Percentiles rank a stretch among this genome's conserved stretches.
Evolutionary conservation across 805 yeast species (phyloP).

Genomic region (Pichia heedii): DNA sequence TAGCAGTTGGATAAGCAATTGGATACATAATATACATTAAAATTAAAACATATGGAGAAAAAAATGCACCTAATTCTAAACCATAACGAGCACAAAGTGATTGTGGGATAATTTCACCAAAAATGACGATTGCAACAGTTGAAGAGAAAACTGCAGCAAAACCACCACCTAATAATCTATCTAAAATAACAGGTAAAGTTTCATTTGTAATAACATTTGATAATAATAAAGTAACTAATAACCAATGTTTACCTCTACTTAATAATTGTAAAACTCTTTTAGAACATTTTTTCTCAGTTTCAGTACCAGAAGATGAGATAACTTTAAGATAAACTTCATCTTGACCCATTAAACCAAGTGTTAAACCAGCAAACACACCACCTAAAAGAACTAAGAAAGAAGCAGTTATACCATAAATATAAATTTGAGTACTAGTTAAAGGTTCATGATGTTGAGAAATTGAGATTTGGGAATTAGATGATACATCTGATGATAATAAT

Average conservation of each 20-base stretch:
- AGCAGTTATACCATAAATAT: constrained; percentile 44
- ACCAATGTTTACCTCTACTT: constrained; percentile 91
- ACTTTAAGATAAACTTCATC: constrained; percentile 93
- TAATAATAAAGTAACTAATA: constrained; percentile 75
- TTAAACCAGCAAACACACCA: constrained; percentile 88
- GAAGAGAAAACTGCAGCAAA: constrained; percentile 93
- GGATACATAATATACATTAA: constrained; percentile 91
- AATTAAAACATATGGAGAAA: constrained; percentile 76
- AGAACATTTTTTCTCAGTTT: constrained; percentile 59
- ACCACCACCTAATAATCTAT: constrained; percentile 91
- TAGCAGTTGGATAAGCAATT: constrained; percentile 82
- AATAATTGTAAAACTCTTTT: constrained; percentile 61
- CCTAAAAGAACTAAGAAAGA: constrained; percentile 61
- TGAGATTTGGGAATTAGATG: not conserved
- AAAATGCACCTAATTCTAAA: constrained; percentile 78
- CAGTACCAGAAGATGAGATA: constrained; percentile 78
- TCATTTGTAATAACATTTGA: constrained; percentile 91
- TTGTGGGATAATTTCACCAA: constrained; percentile 96
- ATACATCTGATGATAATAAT: not conserved
- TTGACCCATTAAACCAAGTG: constrained; percentile 97
- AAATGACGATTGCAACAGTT: constrained; percentile 86
- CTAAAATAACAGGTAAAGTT: constrained; percentile 87
- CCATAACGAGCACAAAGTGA: constrained; percentile 90
- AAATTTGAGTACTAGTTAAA: constrained; percentile 29
- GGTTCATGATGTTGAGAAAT: constrained; percentile 11